Conservation (phyloP, 352 stramenopile genomes). For the Pythium volutum region DNA sequence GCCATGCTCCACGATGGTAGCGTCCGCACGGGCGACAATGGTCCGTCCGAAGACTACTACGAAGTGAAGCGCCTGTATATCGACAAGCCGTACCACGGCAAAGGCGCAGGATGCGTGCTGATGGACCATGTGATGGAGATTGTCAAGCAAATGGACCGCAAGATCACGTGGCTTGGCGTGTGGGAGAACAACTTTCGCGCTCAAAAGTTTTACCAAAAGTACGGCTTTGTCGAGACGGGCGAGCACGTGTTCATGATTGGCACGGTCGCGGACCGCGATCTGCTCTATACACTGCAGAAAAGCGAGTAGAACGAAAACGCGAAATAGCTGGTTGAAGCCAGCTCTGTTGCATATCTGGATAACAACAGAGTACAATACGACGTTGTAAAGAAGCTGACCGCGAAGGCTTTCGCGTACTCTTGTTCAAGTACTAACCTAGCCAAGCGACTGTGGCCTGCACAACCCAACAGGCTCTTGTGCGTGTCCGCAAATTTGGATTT, state of each 20-base stretch:
- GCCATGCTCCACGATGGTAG: slow-evolving; percentile 26
- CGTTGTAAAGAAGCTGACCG: no score
- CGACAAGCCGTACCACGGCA: slow-evolving; percentile 30
- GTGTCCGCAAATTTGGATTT: no score
- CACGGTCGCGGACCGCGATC: slow-evolving; percentile 1
- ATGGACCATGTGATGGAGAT: slow-evolving; percentile 32
- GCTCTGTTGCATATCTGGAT: no score
- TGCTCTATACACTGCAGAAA: slow-evolving; percentile 8
- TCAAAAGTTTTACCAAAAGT: slow-evolving; percentile 37
- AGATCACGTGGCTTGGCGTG: slow-evolving; percentile 33
- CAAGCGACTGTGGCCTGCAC: no score
- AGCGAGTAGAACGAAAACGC: no score
- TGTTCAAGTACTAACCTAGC: no score
- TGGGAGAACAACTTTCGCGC: slow-evolving; percentile 33
- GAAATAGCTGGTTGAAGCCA: slow-evolving; percentile 5
- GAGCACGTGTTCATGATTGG: slow-evolving; percentile 29
- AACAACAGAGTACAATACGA: no score
- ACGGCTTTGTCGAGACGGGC: slow-evolving; percentile 30
- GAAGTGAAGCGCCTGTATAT: slow-evolving; percentile 36
- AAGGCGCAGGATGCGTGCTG: slow-evolving; percentile 23
- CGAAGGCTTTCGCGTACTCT: no score
- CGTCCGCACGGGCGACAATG: slow-evolving; percentile 25
- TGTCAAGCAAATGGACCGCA: slow-evolving; percentile 21
- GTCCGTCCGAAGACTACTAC: slow-evolving; percentile 22
- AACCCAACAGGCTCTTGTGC: no score